A percentile compares a stretch with the other conserved stretches of the same genome.
Evolutionary conservation across 805 yeast species (phyloP).

Genomic region (Monosporozyma siamensis): DNA sequence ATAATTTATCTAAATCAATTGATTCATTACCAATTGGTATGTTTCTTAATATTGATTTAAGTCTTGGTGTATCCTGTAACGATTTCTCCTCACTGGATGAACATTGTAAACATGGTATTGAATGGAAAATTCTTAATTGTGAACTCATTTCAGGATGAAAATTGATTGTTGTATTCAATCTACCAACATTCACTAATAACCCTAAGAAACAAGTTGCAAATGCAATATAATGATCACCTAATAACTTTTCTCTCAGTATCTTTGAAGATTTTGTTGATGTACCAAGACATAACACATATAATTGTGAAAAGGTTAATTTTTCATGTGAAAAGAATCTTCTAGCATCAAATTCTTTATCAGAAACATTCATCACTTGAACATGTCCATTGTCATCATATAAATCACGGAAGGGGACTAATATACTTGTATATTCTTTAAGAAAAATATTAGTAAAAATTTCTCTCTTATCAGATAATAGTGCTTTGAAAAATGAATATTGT

Average conservation of each 20-base stretch:
- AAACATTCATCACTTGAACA: slow-evolving; percentile 22
- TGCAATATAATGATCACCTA: slow-evolving; percentile 52
- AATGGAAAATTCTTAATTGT: slow-evolving; percentile 83
- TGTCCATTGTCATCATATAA: slow-evolving; percentile 27
- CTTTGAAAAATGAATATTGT: slow-evolving; percentile 66
- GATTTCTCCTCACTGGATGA: slow-evolving; percentile 47
- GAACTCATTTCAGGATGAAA: slow-evolving; percentile 94
- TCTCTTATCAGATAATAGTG: slow-evolving; percentile 52
- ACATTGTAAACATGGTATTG: slow-evolving; percentile 79
- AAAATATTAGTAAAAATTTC: slow-evolving; percentile 62
- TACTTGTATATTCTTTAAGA: slow-evolving; percentile 33
- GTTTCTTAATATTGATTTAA: slow-evolving; percentile 73
- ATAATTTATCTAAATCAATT: slow-evolving; percentile 52
- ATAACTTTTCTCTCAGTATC: slow-evolving; percentile 67
- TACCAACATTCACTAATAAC: slow-evolving; percentile 79
- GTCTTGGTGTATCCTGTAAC: slow-evolving; percentile 88
- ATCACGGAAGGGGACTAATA: slow-evolving; percentile 27
- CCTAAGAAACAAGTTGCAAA: slow-evolving; percentile 73
- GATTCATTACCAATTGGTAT: slow-evolving; percentile 25
- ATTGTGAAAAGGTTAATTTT: slow-evolving; percentile 68
- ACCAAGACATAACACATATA: slow-evolving; percentile 73
- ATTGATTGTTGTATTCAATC: slow-evolving; percentile 91
- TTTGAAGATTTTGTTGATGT: slow-evolving; percentile 77
- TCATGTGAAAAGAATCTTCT: slow-evolving; percentile 31
- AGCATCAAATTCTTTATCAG: slow-evolving; percentile 32